Percentiles rank a stretch among this genome's conserved stretches.
These are phyloP conservation scores for Termitomyces sp. DNA, from an alignment of 768 basidiomycete genomes.

Conservation along the genomic window DNA sequence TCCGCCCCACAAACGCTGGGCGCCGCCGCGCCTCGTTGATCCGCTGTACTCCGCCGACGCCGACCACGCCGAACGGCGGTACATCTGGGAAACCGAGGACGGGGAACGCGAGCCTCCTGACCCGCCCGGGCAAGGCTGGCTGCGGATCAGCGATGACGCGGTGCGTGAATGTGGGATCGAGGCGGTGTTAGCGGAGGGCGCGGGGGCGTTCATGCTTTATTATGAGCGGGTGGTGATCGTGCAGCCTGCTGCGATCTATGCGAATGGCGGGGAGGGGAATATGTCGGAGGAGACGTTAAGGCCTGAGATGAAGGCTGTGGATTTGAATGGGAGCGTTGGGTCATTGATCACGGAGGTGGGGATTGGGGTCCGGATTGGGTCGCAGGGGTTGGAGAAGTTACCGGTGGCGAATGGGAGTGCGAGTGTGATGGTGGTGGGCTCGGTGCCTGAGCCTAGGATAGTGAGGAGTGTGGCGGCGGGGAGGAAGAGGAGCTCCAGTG, in stretches of 20 bases:
- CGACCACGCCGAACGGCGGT: slow-evolving; percentile 26
- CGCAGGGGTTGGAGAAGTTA: slow-evolving; percentile 11
- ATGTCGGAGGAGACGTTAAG: slow-evolving; percentile 66
- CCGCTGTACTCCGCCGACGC: slow-evolving; percentile 20
- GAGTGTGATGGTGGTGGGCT: slow-evolving; percentile 13
- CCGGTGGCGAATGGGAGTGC: slow-evolving; percentile 9
- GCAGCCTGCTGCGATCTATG: slow-evolving; percentile 14
- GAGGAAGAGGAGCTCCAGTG: slow-evolving; percentile 33
- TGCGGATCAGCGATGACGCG: slow-evolving; percentile 82
- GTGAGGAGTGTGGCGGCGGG: slow-evolving; percentile 51
- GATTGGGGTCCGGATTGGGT: slow-evolving; percentile 26
- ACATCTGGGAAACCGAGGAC: slow-evolving; percentile 54
- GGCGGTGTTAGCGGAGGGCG: slow-evolving; percentile 66
- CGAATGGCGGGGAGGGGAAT: slow-evolving; percentile 11
- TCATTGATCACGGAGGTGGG: slow-evolving; percentile 43
- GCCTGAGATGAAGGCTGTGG: slow-evolving; percentile 40
- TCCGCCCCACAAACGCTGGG: slow-evolving; percentile 31
- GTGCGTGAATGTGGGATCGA: slow-evolving; percentile 75
- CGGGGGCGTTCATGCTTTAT: slow-evolving; percentile 87
- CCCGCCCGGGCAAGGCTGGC: slow-evolving; percentile 68
- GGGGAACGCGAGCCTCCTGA: slow-evolving; percentile 25
- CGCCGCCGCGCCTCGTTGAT: slow-evolving; percentile 27
- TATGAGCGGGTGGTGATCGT: slow-evolving; percentile 65
- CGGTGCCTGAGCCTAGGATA: slow-evolving; percentile 40
- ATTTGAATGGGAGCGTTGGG: slow-evolving; percentile 41